A percentile compares a stretch with the other conserved stretches of the same genome.
phyloP scores from a whole-genome alignment of 163 green algal genomes.

The Coccomyxa subellipsoidea region DNA sequence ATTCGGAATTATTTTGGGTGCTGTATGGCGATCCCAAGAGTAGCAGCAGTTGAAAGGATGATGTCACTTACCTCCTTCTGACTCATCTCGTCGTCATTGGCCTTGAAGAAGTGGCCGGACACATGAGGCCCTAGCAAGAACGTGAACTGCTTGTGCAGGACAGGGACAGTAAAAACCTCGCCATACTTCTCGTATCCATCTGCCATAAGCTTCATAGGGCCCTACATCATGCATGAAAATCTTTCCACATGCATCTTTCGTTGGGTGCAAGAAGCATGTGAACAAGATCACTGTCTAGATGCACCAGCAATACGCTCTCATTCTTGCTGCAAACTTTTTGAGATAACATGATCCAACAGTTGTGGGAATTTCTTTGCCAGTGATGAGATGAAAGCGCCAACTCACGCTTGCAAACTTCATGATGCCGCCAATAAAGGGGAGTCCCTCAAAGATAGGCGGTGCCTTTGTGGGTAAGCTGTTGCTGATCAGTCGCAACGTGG shows the following conservation, averaged over 20 bases:
- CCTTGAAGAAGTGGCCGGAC: constrained; percentile 94
- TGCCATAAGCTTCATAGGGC: constrained; percentile 79
- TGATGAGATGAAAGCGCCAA: too few species aligned
- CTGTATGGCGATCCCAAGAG: too few species aligned
- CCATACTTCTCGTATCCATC: constrained; percentile 78
- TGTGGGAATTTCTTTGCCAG: background rate
- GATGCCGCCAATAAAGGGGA: constrained; percentile 90
- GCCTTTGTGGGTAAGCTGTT: constrained; percentile 38
- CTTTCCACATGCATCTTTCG: too few species aligned
- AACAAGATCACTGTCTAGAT: background rate
- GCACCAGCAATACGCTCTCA: background rate
- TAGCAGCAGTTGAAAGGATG: too few species aligned
- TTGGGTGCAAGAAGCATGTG: too few species aligned
- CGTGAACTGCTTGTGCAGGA: constrained; percentile 94
- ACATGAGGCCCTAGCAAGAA: constrained; percentile 94
- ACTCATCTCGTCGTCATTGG: constrained; percentile 87
- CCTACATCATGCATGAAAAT: constrained; percentile 38
- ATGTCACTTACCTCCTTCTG: constrained; percentile 73
- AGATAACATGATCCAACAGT: background rate
- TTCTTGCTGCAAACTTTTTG: background rate
- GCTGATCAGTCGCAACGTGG: constrained; percentile 29
- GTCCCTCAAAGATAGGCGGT: constrained; percentile 81
- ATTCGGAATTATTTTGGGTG: too few species aligned
- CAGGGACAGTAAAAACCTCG: constrained; percentile 95
- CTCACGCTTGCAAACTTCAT: constrained; percentile 75